Conservation (phyloP, 192 early-diverging fungal genomes). For the Gonapodya sp. region DNA sequence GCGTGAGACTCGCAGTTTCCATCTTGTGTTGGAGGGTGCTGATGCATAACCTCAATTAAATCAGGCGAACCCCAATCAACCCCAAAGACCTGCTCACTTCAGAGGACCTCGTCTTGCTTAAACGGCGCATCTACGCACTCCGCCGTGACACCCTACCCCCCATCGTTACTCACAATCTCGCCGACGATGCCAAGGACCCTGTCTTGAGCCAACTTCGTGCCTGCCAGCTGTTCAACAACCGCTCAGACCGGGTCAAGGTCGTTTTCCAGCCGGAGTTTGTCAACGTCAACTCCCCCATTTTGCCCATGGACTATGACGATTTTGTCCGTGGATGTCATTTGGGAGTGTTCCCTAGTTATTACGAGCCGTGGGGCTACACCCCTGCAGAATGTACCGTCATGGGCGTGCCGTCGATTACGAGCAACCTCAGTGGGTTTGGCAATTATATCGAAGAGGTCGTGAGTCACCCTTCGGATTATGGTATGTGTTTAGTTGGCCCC, state of each 20-base stretch:
- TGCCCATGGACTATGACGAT: constrained; percentile 94
- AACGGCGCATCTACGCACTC: constrained; percentile 87
- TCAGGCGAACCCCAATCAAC: constrained; percentile 62
- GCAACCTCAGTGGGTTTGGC: constrained; percentile 94
- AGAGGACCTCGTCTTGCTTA: constrained; percentile 80
- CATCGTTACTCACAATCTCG: constrained; percentile 95
- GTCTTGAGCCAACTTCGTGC: constrained; percentile 73
- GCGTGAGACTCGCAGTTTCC: background rate
- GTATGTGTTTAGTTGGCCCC: too few species aligned
- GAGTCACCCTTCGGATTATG: constrained; percentile 84
- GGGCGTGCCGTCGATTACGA: constrained; percentile 95
- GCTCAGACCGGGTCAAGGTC: constrained; percentile 87
- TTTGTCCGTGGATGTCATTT: constrained; percentile 95
- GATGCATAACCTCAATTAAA: background rate
- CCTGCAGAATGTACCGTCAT: constrained; percentile 98
- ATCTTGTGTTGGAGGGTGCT: too few species aligned
- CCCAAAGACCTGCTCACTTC: constrained; percentile 61
- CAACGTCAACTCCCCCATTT: constrained; percentile 85
- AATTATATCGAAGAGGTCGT: constrained; percentile 97
- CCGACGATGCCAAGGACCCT: constrained; percentile 73
- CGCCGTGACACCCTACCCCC: constrained; percentile 84
- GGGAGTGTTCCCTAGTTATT: constrained; percentile 95
- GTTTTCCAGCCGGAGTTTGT: constrained; percentile 99
- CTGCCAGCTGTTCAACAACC: constrained; percentile 78
- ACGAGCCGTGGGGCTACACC: constrained; percentile 96